Conservation (phyloP, 2,329 filamentous ascomycete genomes). For the Botryotinia convoluta region DNA sequence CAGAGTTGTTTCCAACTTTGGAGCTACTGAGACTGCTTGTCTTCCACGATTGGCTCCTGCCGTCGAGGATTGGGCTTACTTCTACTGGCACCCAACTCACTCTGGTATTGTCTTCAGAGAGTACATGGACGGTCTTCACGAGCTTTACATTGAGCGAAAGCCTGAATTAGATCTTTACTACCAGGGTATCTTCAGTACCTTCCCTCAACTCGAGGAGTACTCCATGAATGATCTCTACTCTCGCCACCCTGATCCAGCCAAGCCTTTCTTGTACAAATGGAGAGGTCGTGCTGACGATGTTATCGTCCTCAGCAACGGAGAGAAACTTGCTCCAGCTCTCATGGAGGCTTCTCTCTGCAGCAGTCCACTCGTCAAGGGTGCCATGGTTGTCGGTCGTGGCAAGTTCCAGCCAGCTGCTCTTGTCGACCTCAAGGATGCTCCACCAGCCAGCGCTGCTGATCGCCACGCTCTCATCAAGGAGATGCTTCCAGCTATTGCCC, state of each 20-base stretch:
- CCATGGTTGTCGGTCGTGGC: slow-evolving; percentile 40
- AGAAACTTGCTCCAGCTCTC: slow-evolving; percentile 45
- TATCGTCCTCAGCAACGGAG: slow-evolving; percentile 39
- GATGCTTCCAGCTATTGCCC: slow-evolving; percentile 37
- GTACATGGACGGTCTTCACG: slow-evolving; percentile 24
- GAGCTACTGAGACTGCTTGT: slow-evolving; percentile 30
- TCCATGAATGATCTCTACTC: slow-evolving; percentile 26
- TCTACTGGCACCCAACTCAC: slow-evolving; percentile 28
- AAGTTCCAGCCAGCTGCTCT: slow-evolving; percentile 24
- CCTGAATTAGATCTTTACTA: slow-evolving; percentile 23
- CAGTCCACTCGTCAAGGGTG: slow-evolving; percentile 39
- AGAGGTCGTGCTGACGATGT: slow-evolving; percentile 26
- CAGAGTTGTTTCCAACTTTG: slow-evolving; percentile 26
- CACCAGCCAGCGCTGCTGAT: slow-evolving; percentile 12
- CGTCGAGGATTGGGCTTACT: slow-evolving; percentile 31
- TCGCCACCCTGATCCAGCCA: slow-evolving; percentile 25
- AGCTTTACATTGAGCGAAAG: slow-evolving; percentile 23
- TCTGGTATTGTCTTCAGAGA: slow-evolving; percentile 23
- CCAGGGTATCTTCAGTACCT: slow-evolving; percentile 25
- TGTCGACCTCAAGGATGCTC: slow-evolving; percentile 21
- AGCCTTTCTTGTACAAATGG: slow-evolving; percentile 23
- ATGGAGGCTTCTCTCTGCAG: slow-evolving; percentile 42
- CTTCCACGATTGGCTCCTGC: slow-evolving; percentile 24
- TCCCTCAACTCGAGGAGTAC: slow-evolving; percentile 25
- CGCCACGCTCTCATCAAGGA: slow-evolving; percentile 25